Evolutionary conservation across 176 grass and related monocot species (phyloP).

Genomic region (Triticum urartu): DNA sequence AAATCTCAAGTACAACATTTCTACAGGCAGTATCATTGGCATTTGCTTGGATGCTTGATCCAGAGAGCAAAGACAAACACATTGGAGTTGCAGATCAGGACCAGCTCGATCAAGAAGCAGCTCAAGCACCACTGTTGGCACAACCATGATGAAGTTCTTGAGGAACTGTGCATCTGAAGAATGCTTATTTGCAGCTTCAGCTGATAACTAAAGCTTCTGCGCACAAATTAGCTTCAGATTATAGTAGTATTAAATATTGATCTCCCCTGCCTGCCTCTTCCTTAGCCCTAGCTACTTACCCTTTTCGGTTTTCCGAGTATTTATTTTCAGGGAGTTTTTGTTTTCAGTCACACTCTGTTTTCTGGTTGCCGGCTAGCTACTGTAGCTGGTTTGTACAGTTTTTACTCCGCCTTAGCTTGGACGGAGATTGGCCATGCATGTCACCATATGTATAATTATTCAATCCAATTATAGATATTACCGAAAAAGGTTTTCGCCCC

Average conservation of each 20-base stretch:
- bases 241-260: not conserved
- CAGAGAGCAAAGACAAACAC: constrained; percentile 26
- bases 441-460: not conserved
- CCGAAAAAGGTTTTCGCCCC: no score
- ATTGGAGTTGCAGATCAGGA: not conserved
- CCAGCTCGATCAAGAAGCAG: constrained; percentile 17
- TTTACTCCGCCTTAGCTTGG: not conserved
- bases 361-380: not conserved
- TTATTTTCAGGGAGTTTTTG: not conserved
- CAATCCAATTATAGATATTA: not conserved
- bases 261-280: not conserved
- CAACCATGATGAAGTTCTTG: constrained; percentile 8
- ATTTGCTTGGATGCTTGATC: constrained; percentile 57
- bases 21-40: constrained; percentile 57
- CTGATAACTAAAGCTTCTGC: not conserved
- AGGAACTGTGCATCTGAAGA: not conserved
- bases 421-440: not conserved
- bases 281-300: not conserved
- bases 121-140: constrained; percentile 40
- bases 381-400: not conserved
- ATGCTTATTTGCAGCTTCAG: not conserved
- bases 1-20: constrained; percentile 10
- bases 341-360: not conserved
- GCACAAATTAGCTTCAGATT: not conserved
- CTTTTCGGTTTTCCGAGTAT: not conserved